Conservation (phyloP, 176 grass and related monocot species). For the Oryza australiensis region DNA sequence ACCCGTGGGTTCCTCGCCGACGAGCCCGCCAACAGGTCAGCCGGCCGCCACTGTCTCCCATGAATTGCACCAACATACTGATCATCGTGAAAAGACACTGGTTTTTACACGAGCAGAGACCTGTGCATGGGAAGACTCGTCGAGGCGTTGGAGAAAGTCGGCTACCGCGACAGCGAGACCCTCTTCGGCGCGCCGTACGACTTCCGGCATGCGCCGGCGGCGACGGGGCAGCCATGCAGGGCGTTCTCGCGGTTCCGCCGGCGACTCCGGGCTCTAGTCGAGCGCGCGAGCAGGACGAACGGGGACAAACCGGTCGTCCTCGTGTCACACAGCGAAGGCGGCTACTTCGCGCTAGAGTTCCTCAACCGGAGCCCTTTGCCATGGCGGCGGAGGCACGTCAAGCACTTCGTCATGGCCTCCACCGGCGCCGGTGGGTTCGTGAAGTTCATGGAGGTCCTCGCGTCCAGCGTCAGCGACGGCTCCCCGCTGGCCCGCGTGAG, state of each 20-base stretch:
- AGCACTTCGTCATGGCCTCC: constrained; percentile 39
- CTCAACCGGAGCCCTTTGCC: constrained; percentile 28
- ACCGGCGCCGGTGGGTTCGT: constrained; percentile 15
- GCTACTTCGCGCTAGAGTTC: constrained; percentile 39
- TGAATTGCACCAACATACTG: too few relatives aligned
- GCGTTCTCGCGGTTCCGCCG: not conserved
- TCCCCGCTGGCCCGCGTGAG: too few relatives aligned
- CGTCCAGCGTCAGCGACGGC: not conserved
- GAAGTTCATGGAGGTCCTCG: too few relatives aligned
- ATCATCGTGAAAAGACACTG: too few relatives aligned
- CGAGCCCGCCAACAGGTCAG: not conserved
- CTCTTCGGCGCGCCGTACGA: constrained; percentile 56
- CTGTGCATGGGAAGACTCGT: constrained; percentile 5
- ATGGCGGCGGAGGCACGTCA: constrained; percentile 38
- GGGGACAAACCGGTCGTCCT: not conserved
- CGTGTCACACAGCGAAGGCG: constrained; percentile 21
- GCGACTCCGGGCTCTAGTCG: not conserved
- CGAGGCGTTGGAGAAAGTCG: constrained; percentile 5
- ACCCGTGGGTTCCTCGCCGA: constrained; percentile 1
- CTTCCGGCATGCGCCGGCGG: constrained; percentile 38
- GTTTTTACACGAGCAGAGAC: not conserved
- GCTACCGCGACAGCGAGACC: constrained; percentile 40
- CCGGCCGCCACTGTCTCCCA: too few relatives aligned
- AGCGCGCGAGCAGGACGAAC: constrained; percentile 20
- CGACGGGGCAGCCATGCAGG: constrained; percentile 21